Base-by-base conservation (phyloP, 768 basidiomycete genomes). In the Phylloporus arenicola region DNA sequence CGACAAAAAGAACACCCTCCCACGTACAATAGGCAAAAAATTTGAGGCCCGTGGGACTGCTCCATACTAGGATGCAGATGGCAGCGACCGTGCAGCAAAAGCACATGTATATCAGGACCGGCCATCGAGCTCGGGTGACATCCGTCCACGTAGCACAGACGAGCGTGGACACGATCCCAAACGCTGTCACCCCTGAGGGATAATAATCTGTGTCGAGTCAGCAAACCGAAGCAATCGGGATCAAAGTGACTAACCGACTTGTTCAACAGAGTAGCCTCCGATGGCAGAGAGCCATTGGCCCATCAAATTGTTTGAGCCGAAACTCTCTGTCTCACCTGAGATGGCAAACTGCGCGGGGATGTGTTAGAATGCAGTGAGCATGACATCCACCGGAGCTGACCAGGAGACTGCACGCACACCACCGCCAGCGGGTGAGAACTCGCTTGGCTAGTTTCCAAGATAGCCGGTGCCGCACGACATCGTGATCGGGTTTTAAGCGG, bases 21-120 rank as follows among this genome's bases (percentile, higher is more conserved):
- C 42, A 72, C 75, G 52, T 51, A 79, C 83, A 87, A 60, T 84
- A 89, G 4, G 84, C 88, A 55, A 88, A 86, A 64, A 84, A 87
- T 54, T 83, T 84, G n/a, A 83, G 75, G 1, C 73, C 77, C 0
- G 68, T 78, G 4, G 85, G 79, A 48, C 73, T 78, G 46, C 69
- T 71, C 80, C 81, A 83, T 3, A 82, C 74, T 27, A 88, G 70
- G 44, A 88, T 74, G 59, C 77, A 80, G 43, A 80, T 75, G 14
- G 77, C 70, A 12, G 82, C 73, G 31, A 74, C 63, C 37, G 80
- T 79, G 50, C 74, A 76, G 19, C 77, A 73, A n/a, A 76, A 54
- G 30, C 74, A 72, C 79, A 85, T 83, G 61, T 80, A 79, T 14
- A 86, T 73, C 19, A 86, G 73, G 43, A 84, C 81, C 6, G 80